phyloP scores from a whole-genome alignment of 257 asterid genomes.

The Scutellaria galericulata region DNA sequence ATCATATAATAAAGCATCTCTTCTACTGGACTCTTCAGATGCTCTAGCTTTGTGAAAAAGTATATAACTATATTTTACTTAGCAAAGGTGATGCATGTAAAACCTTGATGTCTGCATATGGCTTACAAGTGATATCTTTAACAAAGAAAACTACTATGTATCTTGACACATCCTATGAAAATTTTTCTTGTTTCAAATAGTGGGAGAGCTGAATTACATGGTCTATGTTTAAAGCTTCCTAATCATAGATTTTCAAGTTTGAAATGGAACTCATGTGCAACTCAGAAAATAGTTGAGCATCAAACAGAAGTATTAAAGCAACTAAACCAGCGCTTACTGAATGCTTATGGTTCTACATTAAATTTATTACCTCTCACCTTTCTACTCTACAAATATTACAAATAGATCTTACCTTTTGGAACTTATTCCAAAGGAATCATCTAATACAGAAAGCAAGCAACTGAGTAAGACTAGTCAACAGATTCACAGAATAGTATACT shows the following conservation, averaged over 20 bases:
- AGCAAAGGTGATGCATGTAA: too few species aligned
- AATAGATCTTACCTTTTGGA: neutral
- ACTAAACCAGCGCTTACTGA: neutral
- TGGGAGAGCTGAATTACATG: neutral
- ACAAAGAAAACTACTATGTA: too few species aligned
- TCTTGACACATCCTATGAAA: too few species aligned
- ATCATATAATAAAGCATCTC: neutral
- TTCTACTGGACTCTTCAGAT: neutral
- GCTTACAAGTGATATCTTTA: neutral
- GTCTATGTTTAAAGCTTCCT: neutral
- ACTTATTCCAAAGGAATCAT: neutral
- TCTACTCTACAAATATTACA: neutral
- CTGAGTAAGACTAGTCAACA: neutral
- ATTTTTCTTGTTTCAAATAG: neutral
- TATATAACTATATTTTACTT: neutral
- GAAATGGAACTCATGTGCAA: neutral
- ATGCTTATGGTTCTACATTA: neutral
- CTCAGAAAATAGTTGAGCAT: neutral
- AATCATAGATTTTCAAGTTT: neutral
- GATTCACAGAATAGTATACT: neutral
- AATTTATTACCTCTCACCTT: neutral
- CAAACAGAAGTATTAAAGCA: neutral
- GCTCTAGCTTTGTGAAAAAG: neutral
- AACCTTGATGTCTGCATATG: constrained; percentile 2
- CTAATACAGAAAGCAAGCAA: neutral